phyloP scores from a whole-genome alignment of 1,139 yeast species.

The Sugiyamaella novakii region DNA sequence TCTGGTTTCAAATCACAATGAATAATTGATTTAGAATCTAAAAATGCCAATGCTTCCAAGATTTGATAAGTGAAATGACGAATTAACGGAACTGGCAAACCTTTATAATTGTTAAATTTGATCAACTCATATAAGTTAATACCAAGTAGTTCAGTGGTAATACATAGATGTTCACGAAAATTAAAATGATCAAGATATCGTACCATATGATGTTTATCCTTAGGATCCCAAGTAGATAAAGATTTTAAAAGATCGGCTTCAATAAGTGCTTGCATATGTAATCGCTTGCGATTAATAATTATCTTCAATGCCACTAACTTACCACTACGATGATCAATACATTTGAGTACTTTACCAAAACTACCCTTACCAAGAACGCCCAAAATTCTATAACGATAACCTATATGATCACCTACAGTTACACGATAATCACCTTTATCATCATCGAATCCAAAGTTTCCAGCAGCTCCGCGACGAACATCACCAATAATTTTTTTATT shows the following conservation, averaged over 20 bases:
- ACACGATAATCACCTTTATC: constrained; percentile 62
- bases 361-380: constrained; percentile 73
- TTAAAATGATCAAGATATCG: constrained; percentile 70
- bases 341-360: constrained; percentile 77
- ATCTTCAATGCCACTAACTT: constrained; percentile 70
- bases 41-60: constrained; percentile 58
- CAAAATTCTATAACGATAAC: constrained; percentile 68
- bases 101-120: constrained; percentile 61
- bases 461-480: constrained; percentile 40
- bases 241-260: constrained; percentile 71
- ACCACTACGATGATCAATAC: constrained; percentile 65
- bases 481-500: constrained; percentile 44
- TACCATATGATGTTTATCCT: constrained; percentile 50
- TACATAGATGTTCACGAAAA: constrained; percentile 82
- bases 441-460: constrained; percentile 77
- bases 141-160: constrained; percentile 71
- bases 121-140: constrained; percentile 68
- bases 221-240: constrained; percentile 49
- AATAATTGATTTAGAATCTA: constrained; percentile 60
- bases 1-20: constrained; percentile 97
- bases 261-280: constrained; percentile 76
- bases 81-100: constrained; percentile 58
- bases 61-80: constrained; percentile 57
- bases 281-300: constrained; percentile 69
- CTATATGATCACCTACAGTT: constrained; percentile 67